phyloP scores from a whole-genome alignment of 768 basidiomycete genomes.

The Kwoniella sp. region DNA sequence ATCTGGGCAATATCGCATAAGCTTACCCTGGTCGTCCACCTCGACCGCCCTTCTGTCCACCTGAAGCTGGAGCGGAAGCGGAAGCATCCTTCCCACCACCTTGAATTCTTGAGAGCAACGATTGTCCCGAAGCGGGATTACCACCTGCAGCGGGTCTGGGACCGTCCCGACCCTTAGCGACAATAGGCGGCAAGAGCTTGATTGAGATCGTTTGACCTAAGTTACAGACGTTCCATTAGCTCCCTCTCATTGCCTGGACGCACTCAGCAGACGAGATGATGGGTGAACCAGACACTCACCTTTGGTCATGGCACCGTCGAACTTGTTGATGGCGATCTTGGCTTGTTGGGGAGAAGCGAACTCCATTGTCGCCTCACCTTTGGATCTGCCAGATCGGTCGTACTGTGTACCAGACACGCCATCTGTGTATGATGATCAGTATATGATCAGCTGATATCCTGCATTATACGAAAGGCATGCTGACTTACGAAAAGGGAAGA shows the following conservation, averaged over 20 bases:
- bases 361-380: slow-evolving; percentile 74
- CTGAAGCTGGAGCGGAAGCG: not conserved
- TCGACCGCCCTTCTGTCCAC: slow-evolving; percentile 19
- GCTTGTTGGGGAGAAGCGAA: slow-evolving; percentile 81
- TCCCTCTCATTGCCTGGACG: too few species aligned
- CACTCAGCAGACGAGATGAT: too few species aligned
- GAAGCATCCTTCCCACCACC: slow-evolving; percentile 22
- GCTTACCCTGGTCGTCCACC: slow-evolving; percentile 36
- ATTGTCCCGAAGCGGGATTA: slow-evolving; percentile 24
- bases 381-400: slow-evolving; percentile 91
- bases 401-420: slow-evolving; percentile 65
- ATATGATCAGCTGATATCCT: not conserved
- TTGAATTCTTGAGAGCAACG: slow-evolving; percentile 42
- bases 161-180: slow-evolving; percentile 22
- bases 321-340: slow-evolving; percentile 76
- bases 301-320: slow-evolving; percentile 83
- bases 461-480: too few species aligned
- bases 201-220: slow-evolving; percentile 52
- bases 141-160: slow-evolving; percentile 10
- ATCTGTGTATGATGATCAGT: not conserved
- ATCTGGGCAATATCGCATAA: not conserved
- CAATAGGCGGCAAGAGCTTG: slow-evolving; percentile 36
- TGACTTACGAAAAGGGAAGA: slow-evolving; percentile 40
- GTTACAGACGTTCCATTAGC: too few species aligned
- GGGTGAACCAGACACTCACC: slow-evolving; percentile 59